Percentiles rank a stretch among this genome's conserved stretches.
Evolutionary conservation across 148 eudicot genomes (phyloP).

Genomic region (Rhododendron vialii): DNA sequence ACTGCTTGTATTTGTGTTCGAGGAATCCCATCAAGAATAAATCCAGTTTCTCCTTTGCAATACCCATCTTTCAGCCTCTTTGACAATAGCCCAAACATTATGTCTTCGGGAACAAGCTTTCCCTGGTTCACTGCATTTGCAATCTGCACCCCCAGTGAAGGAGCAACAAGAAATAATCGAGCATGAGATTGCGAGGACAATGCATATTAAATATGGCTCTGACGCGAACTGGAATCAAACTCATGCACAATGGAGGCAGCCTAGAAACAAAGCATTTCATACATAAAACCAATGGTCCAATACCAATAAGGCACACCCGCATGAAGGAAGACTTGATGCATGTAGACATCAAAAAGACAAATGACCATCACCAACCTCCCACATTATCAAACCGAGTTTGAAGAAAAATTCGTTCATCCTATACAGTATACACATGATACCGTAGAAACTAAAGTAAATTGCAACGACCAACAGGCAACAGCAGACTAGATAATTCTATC

Average conservation of each 20-base stretch:
- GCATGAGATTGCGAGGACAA: background rate
- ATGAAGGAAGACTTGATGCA: background rate
- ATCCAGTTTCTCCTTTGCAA: slow-evolving; percentile 24
- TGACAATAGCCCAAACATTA: slow-evolving; percentile 28
- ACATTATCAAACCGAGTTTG: background rate
- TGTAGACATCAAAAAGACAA: too few species aligned
- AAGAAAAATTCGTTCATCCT: background rate
- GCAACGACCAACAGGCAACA: background rate
- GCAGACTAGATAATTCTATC: background rate
- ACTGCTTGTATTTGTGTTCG: slow-evolving; percentile 29
- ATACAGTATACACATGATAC: background rate
- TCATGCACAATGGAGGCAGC: background rate
- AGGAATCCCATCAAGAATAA: slow-evolving; percentile 29
- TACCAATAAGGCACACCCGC: background rate
- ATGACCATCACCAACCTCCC: background rate
- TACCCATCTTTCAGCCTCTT: slow-evolving; percentile 28
- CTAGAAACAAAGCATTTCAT: background rate
- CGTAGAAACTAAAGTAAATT: background rate
- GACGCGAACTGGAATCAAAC: background rate
- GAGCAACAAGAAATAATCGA: background rate
- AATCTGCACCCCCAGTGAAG: slow-evolving; percentile 9
- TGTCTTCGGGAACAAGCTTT: slow-evolving; percentile 27
- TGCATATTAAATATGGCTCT: background rate
- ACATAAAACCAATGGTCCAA: background rate
- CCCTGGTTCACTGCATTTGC: slow-evolving; percentile 28